phyloP scores from a whole-genome alignment of 495 filamentous ascomycete genomes.

The Ascobolus immersus region DNA sequence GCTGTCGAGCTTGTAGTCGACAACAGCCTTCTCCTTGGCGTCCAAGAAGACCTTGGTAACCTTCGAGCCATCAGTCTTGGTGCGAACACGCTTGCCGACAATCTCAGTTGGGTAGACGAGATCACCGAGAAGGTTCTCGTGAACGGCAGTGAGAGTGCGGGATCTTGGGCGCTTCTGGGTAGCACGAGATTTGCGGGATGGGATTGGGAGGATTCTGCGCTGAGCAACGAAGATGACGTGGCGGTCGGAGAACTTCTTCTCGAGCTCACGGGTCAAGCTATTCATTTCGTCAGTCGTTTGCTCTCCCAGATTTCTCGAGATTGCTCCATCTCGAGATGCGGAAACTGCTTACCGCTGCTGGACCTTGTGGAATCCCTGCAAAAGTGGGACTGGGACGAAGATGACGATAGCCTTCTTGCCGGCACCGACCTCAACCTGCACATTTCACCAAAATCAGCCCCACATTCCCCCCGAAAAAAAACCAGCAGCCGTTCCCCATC shows the following conservation, averaged over 20 bases:
- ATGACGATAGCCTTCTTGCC: conserved; percentile 99
- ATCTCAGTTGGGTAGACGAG: conserved; percentile 99
- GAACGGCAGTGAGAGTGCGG: conserved; percentile 87
- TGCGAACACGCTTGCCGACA: conserved; percentile 88
- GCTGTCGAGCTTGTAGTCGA: conserved; percentile 95
- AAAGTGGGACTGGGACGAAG: conserved; percentile 97
- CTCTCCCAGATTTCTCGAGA: conserved; percentile 2
- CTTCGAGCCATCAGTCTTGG: conserved; percentile 93
- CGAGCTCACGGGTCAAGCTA: conserved; percentile 96
- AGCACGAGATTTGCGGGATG: conserved; percentile 88
- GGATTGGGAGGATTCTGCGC: conserved; percentile 91
- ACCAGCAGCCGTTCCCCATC: neutral
- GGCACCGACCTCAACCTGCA: conserved; percentile 96
- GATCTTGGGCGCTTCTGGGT: conserved; percentile 97
- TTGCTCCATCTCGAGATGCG: conserved; percentile 6
- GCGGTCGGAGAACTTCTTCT: conserved; percentile 99
- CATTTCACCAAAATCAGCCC: conserved; percentile 7
- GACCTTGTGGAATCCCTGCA: conserved; percentile 86
- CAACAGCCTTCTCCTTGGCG: conserved; percentile 97
- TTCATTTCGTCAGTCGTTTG: conserved; percentile 3
- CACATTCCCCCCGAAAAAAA: neutral
- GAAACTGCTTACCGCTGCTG: conserved; percentile 99
- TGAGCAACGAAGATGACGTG: conserved; percentile 96
- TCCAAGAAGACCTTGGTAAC: conserved; percentile 92
- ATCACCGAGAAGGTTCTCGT: conserved; percentile 85